A percentile compares a stretch with the other conserved stretches of the same genome.
These are phyloP conservation scores for Coniochaeta hoffmannii DNA, from an alignment of 2,329 filamentous ascomycete genomes.

Conservation along the genomic window DNA sequence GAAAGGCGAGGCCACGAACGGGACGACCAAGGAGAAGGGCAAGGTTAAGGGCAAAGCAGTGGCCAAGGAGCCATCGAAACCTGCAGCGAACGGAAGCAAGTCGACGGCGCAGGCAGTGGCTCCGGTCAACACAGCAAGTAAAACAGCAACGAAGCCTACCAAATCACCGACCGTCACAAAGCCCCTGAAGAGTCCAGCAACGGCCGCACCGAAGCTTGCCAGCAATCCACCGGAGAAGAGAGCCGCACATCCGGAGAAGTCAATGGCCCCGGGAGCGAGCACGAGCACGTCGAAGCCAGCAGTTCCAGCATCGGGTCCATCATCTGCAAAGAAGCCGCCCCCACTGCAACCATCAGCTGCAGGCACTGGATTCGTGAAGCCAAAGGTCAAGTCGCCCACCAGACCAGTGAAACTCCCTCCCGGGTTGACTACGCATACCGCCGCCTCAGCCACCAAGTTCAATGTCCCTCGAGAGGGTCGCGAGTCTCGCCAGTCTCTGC, in stretches of 20 bases:
- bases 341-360: constrained; percentile 31
- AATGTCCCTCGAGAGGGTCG: too few species aligned
- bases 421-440: constrained; percentile 62
- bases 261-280: constrained; percentile 10
- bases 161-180: constrained; percentile 30
- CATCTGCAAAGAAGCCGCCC: constrained; percentile 33
- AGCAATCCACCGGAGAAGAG: constrained; percentile 29
- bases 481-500: constrained; percentile 35
- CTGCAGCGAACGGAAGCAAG: constrained; percentile 6
- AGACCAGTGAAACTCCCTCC: constrained; percentile 59
- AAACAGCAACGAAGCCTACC: constrained; percentile 22
- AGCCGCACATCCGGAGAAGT: constrained; percentile 21
- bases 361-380: constrained; percentile 43
- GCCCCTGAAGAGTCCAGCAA: constrained; percentile 28
- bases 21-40: constrained; percentile 7
- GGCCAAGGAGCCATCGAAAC: constrained; percentile 7
- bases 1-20: constrained; percentile 3
- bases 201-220: constrained; percentile 18
- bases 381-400: constrained; percentile 61
- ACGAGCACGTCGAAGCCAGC: constrained; percentile 18
- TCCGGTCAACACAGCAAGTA: constrained; percentile 14
- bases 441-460: constrained; percentile 59
- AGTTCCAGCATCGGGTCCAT: constrained; percentile 18
- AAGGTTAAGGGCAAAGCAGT: constrained; percentile 5
- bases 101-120: constrained; percentile 17